Evolutionary conservation across 768 basidiomycete species (phyloP), one percentile per base, ranked within the genome.

Genomic region (Sistotremastrum niveocremeum): DNA sequence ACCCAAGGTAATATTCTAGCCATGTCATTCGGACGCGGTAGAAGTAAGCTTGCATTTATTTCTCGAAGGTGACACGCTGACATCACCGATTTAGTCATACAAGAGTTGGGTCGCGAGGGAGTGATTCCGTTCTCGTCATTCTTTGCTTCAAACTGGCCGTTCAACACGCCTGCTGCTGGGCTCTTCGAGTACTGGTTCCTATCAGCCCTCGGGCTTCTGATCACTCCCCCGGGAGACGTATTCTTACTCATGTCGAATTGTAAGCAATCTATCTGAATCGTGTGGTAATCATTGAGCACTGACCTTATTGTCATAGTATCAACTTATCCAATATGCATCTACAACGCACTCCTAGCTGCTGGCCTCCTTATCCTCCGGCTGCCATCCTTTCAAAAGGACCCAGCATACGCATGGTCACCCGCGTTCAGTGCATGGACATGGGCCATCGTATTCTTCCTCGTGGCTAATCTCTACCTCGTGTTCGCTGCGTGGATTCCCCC

Each of bases 21-120:
- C 0, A 68, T 76, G 1, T 68, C 80, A 48, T 86, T 84, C 54
- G 77, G 79, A 11, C 66, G 82, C 68, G 74, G 81, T 80, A 52
- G 20, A 20, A 20, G 20, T 20, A 2, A 20, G 20, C 20, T 20
- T 20, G 20, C 20, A 20, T 20, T 20, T 20, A 20, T 20, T 20
- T 20, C 20, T 20, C 20, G 20, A 20, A 20, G 20, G 20, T 20
- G 20, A 20, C 20, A 20, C 20, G 2, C 20, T 20, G 20, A 20
- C 20, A 20, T 20, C 20, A 20, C 12, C 36, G 37, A 41, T 33
- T 33, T 45, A 33, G 50, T 57, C 43, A 50, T 52, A 42, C 56
- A 56, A 39, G 56, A 57, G 41, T 49, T 57, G 12, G 56, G 56
- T n/a, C 51, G 56, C 32, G 56, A 57, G 46, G 56, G 56, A 10